These are phyloP conservation scores for Capsicum pubescens DNA, from an alignment of 257 asterid species.

Conservation along the genomic window DNA sequence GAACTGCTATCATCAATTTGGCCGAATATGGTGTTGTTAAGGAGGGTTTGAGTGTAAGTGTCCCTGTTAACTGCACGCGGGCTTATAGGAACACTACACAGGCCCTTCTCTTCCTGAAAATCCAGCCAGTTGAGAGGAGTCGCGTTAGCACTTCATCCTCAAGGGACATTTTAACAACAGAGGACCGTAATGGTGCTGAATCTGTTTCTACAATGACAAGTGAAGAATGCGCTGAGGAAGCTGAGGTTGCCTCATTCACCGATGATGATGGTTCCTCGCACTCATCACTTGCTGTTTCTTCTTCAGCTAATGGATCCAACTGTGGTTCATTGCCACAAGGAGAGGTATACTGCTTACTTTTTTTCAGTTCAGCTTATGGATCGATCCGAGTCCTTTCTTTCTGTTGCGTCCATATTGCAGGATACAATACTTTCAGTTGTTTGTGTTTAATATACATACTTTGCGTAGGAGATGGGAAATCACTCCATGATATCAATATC, in stretches of 20 bases:
- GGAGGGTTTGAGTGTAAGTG: constrained; percentile 51
- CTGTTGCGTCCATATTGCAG: background rate
- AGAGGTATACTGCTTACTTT: constrained; percentile 46
- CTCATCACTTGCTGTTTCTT: constrained; percentile 65
- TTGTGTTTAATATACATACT: background rate
- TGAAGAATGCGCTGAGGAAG: constrained; percentile 83
- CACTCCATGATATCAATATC: background rate
- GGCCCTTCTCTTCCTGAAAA: constrained; percentile 63
- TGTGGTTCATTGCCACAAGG: constrained; percentile 62
- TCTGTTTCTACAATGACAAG: constrained; percentile 66
- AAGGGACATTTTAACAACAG: constrained; percentile 54
- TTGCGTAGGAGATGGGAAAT: background rate
- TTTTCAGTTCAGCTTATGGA: background rate
- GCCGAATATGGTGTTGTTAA: constrained; percentile 65
- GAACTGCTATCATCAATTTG: constrained; percentile 75
- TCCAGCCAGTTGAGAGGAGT: constrained; percentile 58
- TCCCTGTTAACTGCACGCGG: constrained; percentile 70
- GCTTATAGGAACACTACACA: constrained; percentile 72
- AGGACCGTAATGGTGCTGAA: constrained; percentile 52
- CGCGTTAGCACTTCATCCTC: constrained; percentile 52
- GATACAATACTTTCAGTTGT: background rate
- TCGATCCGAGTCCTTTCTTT: background rate
- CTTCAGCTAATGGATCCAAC: constrained; percentile 60
- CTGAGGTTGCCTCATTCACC: constrained; percentile 62
- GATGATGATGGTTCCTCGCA: constrained; percentile 83